Evolutionary conservation across 1,139 yeast genomes (phyloP).

Genomic region (Taphrina communis): DNA sequence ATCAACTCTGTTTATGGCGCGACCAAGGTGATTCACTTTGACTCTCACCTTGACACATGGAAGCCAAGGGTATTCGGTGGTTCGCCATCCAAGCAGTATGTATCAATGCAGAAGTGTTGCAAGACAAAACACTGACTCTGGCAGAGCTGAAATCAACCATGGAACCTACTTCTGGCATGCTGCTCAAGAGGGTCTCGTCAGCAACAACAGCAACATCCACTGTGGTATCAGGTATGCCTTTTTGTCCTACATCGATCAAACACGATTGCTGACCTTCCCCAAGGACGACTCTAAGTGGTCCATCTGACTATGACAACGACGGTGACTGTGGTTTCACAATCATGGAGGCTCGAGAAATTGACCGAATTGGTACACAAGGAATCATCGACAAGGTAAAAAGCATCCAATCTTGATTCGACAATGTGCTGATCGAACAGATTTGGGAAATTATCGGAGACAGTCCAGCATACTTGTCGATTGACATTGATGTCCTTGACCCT

Average conservation of each 20-base stretch:
- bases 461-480: conserved; percentile 77
- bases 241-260: not conserved
- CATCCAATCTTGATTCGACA: not conserved
- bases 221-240: conserved; percentile 60
- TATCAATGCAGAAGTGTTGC: not conserved
- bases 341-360: conserved; percentile 71
- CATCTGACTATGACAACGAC: conserved; percentile 69
- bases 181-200: conserved; percentile 64
- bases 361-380: conserved; percentile 55
- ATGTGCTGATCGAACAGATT: conserved; percentile 50
- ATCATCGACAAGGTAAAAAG: conserved; percentile 57
- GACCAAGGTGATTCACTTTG: conserved; percentile 69
- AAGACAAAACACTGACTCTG: not conserved
- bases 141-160: conserved; percentile 63
- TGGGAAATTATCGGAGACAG: conserved; percentile 61
- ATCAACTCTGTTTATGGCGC: conserved; percentile 66
- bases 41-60: conserved; percentile 43
- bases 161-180: conserved; percentile 87
- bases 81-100: conserved; percentile 55
- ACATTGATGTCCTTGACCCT: conserved; percentile 79
- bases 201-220: conserved; percentile 65
- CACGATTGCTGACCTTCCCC: not conserved
- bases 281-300: conserved; percentile 68
- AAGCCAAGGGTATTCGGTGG: conserved; percentile 67
- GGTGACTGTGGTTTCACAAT: conserved; percentile 67